These are phyloP conservation scores for Massariosphaeria phaeospora DNA, from an alignment of 495 filamentous ascomycete species.

Conservation along the genomic window DNA sequence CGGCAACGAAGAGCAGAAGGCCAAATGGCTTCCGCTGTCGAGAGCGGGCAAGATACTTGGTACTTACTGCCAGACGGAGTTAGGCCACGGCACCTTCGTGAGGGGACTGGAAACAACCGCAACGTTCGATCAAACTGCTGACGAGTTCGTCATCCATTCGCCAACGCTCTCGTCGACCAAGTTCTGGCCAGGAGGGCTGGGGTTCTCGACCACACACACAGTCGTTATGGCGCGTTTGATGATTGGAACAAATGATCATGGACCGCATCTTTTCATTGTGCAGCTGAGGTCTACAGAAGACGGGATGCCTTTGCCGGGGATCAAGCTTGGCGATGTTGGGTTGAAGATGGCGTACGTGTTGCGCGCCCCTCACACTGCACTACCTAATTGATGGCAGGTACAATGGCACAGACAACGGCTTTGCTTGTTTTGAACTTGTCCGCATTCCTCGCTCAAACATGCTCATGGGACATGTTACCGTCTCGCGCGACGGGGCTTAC, in stretches of 20 bases:
- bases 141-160: slow-evolving; percentile 36
- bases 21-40: slow-evolving; percentile 7
- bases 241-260: slow-evolving; percentile 31
- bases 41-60: slow-evolving; percentile 6
- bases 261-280: slow-evolving; percentile 38
- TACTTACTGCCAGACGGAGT: slow-evolving; percentile 16
- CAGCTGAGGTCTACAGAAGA: slow-evolving; percentile 36
- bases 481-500: too few relatives aligned
- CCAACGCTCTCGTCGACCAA: slow-evolving; percentile 35
- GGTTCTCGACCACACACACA: slow-evolving; percentile 34
- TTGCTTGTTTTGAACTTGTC: too few relatives aligned
- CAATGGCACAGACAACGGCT: slow-evolving; percentile 24
- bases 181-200: slow-evolving; percentile 35
- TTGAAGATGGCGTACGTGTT: slow-evolving; percentile 27
- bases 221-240: slow-evolving; percentile 36
- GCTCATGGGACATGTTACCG: too few relatives aligned
- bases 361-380: slow-evolving; percentile 1
- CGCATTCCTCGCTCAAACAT: too few relatives aligned
- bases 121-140: slow-evolving; percentile 27
- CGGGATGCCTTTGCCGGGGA: slow-evolving; percentile 30
- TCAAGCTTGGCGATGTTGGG: slow-evolving; percentile 37
- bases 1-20: slow-evolving; percentile 10
- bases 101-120: slow-evolving; percentile 36
- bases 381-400: slow-evolving; percentile 7
- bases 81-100: slow-evolving; percentile 34